These are phyloP conservation scores for Kingdonia uniflora DNA, from an alignment of 164 flowering plant genomes.

Conservation along the genomic window DNA sequence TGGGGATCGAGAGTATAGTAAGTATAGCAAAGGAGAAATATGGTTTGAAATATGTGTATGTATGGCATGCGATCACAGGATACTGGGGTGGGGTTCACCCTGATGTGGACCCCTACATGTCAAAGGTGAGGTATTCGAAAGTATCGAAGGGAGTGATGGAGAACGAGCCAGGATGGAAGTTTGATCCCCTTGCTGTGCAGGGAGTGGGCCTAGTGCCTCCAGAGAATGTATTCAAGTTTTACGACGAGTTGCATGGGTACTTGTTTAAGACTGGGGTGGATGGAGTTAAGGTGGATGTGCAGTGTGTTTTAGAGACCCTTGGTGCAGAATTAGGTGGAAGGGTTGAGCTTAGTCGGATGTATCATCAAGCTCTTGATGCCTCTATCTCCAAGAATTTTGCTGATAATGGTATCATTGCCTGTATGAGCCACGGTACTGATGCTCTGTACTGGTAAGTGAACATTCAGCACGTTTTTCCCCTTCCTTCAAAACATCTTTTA, in stretches of 20 bases:
- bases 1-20: constrained; percentile 69
- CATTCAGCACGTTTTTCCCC: neutral
- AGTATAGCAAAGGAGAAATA: constrained; percentile 57
- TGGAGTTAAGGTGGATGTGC: constrained; percentile 95
- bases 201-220: constrained; percentile 83
- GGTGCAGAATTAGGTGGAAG: constrained; percentile 84
- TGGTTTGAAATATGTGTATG: constrained; percentile 80
- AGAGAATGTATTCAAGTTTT: constrained; percentile 50
- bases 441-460: constrained; percentile 53
- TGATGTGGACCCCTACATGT: constrained; percentile 46
- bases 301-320: constrained; percentile 83
- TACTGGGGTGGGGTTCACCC: constrained; percentile 97
- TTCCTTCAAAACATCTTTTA: neutral
- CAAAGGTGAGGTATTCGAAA: constrained; percentile 48
- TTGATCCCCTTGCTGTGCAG: constrained; percentile 50
- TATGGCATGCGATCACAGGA: constrained; percentile 94
- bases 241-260: constrained; percentile 66
- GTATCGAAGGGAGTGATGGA: constrained; percentile 48
- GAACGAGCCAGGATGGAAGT: constrained; percentile 71
- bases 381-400: constrained; percentile 67
- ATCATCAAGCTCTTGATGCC: constrained; percentile 86
- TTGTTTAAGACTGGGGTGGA: constrained; percentile 74
- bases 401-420: constrained; percentile 82
- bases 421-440: constrained; percentile 97
- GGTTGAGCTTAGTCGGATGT: constrained; percentile 71